Percentiles rank a stretch among this genome's conserved stretches.
phyloP scores from a whole-genome alignment of 2,329 filamentous ascomycete species.

The Microcyclospora pomicola region DNA sequence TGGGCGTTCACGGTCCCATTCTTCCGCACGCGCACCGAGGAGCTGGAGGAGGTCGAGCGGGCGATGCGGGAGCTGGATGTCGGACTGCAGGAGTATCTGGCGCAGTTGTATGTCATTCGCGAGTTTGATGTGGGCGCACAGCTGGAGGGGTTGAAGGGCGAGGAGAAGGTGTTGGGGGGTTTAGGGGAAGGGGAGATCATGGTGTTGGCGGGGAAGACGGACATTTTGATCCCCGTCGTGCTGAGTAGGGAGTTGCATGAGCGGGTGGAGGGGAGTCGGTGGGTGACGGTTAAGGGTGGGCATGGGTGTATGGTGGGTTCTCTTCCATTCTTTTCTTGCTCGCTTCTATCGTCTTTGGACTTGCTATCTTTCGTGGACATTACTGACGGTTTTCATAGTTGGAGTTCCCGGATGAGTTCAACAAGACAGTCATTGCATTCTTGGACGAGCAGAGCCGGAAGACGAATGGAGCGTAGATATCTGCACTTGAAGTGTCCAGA shows the following conservation, averaged over 20 bases:
- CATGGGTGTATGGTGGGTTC: constrained; percentile 11
- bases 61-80: constrained; percentile 12
- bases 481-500: no score
- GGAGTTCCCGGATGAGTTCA: constrained; percentile 13
- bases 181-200: constrained; percentile 8
- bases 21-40: constrained; percentile 6
- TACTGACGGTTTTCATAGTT: constrained; percentile 4
- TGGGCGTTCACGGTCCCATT: constrained; percentile 16
- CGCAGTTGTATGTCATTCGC: constrained; percentile 14
- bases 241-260: constrained; percentile 10
- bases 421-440: constrained; percentile 7
- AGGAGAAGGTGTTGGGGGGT: constrained; percentile 7
- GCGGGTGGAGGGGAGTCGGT: constrained; percentile 9
- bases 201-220: constrained; percentile 13
- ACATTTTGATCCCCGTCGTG: constrained; percentile 12
- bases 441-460: constrained; percentile 3
- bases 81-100: constrained; percentile 9
- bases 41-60: constrained; percentile 9
- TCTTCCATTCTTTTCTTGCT: not conserved
- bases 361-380: no score
- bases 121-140: constrained; percentile 9
- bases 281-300: constrained; percentile 11
- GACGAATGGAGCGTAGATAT: no score
- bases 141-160: constrained; percentile 6
- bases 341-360: no score